Percentiles rank a stretch among this genome's conserved stretches.
These are phyloP conservation scores for Beta lomatogona DNA, from an alignment of 179 eudicot genomes.

Conservation along the genomic window DNA sequence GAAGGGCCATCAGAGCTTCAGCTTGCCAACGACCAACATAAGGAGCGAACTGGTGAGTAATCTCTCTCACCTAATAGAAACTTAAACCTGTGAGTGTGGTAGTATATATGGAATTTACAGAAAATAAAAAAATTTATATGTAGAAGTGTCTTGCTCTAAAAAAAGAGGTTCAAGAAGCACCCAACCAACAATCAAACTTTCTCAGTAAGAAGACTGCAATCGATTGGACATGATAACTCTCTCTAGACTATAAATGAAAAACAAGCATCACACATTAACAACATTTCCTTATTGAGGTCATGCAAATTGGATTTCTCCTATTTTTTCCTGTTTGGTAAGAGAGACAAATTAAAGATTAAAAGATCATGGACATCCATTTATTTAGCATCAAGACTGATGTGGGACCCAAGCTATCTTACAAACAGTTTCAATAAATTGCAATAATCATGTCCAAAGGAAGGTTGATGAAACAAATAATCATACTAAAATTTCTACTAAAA, in stretches of 20 bases:
- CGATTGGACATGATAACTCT: not conserved
- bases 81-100: not conserved
- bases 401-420: not conserved
- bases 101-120: not conserved
- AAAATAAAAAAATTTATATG: not conserved
- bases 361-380: not conserved
- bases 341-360: not conserved
- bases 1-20: slow-evolving; percentile 64
- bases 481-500: too few relatives aligned
- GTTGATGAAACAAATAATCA: too few relatives aligned
- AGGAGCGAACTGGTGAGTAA: slow-evolving; percentile 37
- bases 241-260: not conserved
- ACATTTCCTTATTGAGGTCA: too few relatives aligned
- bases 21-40: slow-evolving; percentile 56
- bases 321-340: not conserved
- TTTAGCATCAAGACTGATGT: not conserved
- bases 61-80: slow-evolving; percentile 56
- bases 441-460: too few relatives aligned
- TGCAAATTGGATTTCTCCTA: too few relatives aligned
- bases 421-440: not conserved
- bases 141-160: not conserved
- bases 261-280: too few relatives aligned
- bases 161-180: not conserved
- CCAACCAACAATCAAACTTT: not conserved
- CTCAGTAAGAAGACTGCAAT: not conserved